These are phyloP conservation scores for Kodamaea fukazawae DNA, from an alignment of 805 yeast genomes.

Conservation along the genomic window DNA sequence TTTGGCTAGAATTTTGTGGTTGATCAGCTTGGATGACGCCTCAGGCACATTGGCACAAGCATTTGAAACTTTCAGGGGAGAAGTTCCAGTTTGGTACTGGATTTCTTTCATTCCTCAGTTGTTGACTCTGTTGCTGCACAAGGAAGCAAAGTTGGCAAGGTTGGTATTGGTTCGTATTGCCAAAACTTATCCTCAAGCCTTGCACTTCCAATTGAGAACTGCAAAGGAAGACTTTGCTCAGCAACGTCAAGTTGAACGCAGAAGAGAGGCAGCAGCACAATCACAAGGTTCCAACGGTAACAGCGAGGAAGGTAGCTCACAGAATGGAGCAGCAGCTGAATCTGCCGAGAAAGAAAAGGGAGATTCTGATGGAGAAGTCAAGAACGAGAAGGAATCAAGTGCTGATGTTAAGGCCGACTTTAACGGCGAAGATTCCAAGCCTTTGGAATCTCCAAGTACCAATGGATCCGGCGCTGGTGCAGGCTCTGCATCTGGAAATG, in stretches of 20 bases:
- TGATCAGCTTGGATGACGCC: slow-evolving; percentile 85
- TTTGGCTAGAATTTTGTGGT: slow-evolving; percentile 88
- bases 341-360: slow-evolving; percentile 3
- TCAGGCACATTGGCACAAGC: slow-evolving; percentile 79
- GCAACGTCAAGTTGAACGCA: slow-evolving; percentile 60
- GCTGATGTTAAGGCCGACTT: slow-evolving; percentile 8
- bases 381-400: slow-evolving; percentile 3
- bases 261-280: slow-evolving; percentile 25
- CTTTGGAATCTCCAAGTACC: slow-evolving; percentile 2
- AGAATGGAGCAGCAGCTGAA: slow-evolving; percentile 5
- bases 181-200: slow-evolving; percentile 94
- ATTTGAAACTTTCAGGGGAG: slow-evolving; percentile 89
- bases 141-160: slow-evolving; percentile 86
- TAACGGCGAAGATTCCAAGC: too few species aligned
- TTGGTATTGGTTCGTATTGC: slow-evolving; percentile 89
- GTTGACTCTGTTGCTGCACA: slow-evolving; percentile 82
- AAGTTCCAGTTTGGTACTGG: slow-evolving; percentile 99
- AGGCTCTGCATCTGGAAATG: not conserved
- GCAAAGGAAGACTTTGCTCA: slow-evolving; percentile 91
- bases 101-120: slow-evolving; percentile 94
- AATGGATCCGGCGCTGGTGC: not conserved
- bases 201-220: slow-evolving; percentile 93
- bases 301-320: slow-evolving; percentile 1
- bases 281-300: slow-evolving; percentile 14
- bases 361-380: not conserved